These are phyloP conservation scores for Plectosphaerella cucumerina DNA, from an alignment of 2,329 filamentous ascomycete genomes.

Conservation along the genomic window DNA sequence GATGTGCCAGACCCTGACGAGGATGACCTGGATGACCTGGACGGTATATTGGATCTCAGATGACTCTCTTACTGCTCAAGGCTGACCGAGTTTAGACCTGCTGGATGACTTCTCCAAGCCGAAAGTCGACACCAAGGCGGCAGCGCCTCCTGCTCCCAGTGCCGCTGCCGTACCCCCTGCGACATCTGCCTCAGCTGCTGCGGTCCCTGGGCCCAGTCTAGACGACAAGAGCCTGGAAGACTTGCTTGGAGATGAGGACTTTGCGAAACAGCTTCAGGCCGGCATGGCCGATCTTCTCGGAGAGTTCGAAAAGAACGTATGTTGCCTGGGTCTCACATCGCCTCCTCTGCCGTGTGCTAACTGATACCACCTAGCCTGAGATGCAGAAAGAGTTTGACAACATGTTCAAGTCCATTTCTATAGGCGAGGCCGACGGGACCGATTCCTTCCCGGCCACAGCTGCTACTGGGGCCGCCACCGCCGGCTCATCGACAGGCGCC, in stretches of 20 bases:
- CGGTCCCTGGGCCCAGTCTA: conserved; percentile 3
- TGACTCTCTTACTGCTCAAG: not conserved
- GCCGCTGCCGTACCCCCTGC: conserved; percentile 14
- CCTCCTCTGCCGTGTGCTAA: not conserved
- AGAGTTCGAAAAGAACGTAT: conserved; percentile 51
- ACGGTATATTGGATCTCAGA: conserved; percentile 54
- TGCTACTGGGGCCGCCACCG: conserved; percentile 16
- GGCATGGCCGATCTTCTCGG: conserved; percentile 83
- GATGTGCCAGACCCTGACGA: conserved; percentile 86
- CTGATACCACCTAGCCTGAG: conserved; percentile 44
- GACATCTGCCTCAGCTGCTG: conserved; percentile 16
- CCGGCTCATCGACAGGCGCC: conserved; percentile 23
- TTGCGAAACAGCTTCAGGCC: conserved; percentile 80
- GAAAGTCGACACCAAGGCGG: conserved; percentile 47
- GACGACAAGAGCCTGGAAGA: conserved; percentile 29
- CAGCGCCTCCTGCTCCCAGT: conserved; percentile 6
- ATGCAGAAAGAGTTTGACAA: conserved; percentile 76
- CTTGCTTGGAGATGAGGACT: conserved; percentile 65
- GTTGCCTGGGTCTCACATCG: not conserved
- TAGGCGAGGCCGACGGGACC: conserved; percentile 28
- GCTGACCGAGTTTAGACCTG: conserved; percentile 59
- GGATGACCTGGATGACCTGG: conserved; percentile 86
- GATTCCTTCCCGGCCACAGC: too few species aligned
- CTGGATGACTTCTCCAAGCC: conserved; percentile 82
- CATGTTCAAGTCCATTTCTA: conserved; percentile 68